Base-by-base conservation (phyloP, 768 basidiomycete species). In the Hemileccinum rubropunctum region DNA sequence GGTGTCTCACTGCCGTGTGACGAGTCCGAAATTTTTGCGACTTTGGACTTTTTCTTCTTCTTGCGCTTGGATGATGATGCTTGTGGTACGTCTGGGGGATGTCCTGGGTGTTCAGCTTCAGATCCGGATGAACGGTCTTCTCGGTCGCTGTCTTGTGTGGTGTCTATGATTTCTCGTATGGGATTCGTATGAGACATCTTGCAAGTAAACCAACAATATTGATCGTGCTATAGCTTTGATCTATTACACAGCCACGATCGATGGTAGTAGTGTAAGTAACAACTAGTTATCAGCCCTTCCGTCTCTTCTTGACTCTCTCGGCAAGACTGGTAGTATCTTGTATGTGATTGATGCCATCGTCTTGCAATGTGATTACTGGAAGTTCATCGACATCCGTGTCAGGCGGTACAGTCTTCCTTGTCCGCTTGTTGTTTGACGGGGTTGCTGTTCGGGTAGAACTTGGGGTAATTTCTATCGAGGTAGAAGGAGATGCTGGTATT, bases 41-140 rank as follows among this genome's bases (percentile, higher is more conserved):
- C 80, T 63, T 88, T 92, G 4, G 86, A 83, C 70, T 90, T 91
- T 77, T 91, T 93, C 74, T 93, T 92, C 69, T 89, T 93, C 75
- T 89, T 92, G 71, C 87, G 86, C 54, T 69, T 71, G 37, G 73
- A 72, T 42, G 73, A 73, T 12, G 76, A 75, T 44, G 67, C 54
- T 14, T 66, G 66, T 4, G 64, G 55, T 32, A 47, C 42, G 5
- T 54, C 59, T 7, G 49, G 53, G 1, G 49, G 6, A 4, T 54
- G 50, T 27, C 53, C 58, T 15, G 13, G 34, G 3, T 54, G 58
- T 20, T 69, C 75, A 36, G 59, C 63, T 20, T 66, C 71, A 17
- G 68, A 65, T 21, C 51, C 66, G 37, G 63, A 67, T 28, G 58
- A 53, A 17, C 54, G 60, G 27, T 66, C 67, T 36, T 68, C 75